Base-by-base conservation (phyloP, 2,329 filamentous ascomycete species). In the Drechmeria coniospora region DNA sequence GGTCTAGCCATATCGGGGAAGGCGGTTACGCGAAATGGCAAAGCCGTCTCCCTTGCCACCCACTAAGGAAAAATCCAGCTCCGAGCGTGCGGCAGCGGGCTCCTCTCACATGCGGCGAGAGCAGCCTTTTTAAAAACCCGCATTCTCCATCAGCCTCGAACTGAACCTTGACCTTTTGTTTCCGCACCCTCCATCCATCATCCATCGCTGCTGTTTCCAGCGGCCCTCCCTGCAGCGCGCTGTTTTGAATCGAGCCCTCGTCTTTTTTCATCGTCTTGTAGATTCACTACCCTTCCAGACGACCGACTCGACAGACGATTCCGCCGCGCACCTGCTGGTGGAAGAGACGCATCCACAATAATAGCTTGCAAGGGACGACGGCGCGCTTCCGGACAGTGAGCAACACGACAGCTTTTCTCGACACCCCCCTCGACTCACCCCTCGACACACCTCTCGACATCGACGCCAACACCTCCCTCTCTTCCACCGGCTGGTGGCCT, bases 21-120 rank as follows among this genome's bases (percentile, higher is more conserved):
- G 21, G 27, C 23, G 27, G 2, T 19, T 6, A 3, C 25, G 21
- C n/a, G 20, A 29, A 26, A 10, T 29, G 32, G 34, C 29, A 30
- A 32, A 21, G 28, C 26, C 28, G 14, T 21, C 27, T 24, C 28
- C 29, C 27, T 28, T 12, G 26, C 26, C 26, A 23, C 20, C 18
- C 26, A 19, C 19, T 17, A 21, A 28, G 22, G 10, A 27, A 27
- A 23, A 23, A 14, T 20, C 15, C 20, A n/a, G 12, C 13, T 14
- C 25, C 25, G 26, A 27, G 14, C n/a, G n/a, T n/a, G n/a, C n/a
- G 20, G 20, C 21, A 28, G 19, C 11, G 14, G 19, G 20, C n/a
- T 11, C 19, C 26, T 23, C 26, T 28, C 26, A 23, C 26, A 27
- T 27, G 26, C 5, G 10, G 20, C 20, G 7, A 20, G 18, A 20